Base-by-base conservation (phyloP, 2,329 filamentous ascomycete species). In the Dothistroma septosporum region DNA sequence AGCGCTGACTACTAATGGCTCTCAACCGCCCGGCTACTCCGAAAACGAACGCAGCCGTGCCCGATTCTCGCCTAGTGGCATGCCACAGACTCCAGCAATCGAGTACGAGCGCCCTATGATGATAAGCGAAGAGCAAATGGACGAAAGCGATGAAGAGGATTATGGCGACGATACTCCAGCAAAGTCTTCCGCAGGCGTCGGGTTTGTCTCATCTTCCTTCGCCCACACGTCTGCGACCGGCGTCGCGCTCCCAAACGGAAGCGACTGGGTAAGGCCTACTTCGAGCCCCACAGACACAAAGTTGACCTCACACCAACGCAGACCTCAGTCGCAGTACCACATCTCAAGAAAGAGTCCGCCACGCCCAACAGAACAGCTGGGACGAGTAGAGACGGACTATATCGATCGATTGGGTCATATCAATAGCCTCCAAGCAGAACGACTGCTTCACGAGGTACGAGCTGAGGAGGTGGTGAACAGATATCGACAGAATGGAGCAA, bases 101-200 rank as follows among this genome's bases (percentile, higher is more conserved):
- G 53, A 66, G 31, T 63, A 66, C n/a, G 64, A 70, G 32, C 55
- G 63, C 9, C 65, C 62, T 4, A 64, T 61, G 9, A 63, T 61
- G 9, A 63, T 64, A 11, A 59, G 61, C 2, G 69, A 69, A 50
- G 67, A 69, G 50, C 65, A 69, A 35, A 60, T 71, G 19, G 69
- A 72, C 37, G 69, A 71, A 46, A 68, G 61, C 44, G 70, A 72
- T 49, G 63, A 66, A 9, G 69, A 69, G 21, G 69, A 70, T 7
- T 62, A 67, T 33, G 64, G 59, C 7, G 64, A 68, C 47, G 65
- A 65, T 22, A 58, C 54, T 16, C 58, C 56, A 10, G 12, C 48
- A 10, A 35, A 59, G 24, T 16, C 53, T 33, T 28, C 50, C 12
- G 53, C 55, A 10, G 47, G 48, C 6, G 52, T 66, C 2, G 54